Conservation (phyloP, 179 eudicot species). For the Patellifolia procumbens region DNA sequence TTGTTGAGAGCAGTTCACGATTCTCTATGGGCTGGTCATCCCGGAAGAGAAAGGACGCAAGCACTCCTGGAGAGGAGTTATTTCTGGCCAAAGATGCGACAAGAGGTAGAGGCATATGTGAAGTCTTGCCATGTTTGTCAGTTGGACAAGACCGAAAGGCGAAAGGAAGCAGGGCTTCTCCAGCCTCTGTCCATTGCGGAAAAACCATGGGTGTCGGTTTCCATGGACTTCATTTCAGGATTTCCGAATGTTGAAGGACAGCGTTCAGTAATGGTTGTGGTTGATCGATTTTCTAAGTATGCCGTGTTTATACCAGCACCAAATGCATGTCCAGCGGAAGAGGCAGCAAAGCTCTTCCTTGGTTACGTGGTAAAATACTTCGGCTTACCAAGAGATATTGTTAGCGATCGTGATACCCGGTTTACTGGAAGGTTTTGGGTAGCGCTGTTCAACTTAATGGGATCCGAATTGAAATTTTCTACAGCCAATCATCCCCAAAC, state of each 20-base stretch:
- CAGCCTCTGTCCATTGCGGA: no score
- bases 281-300: not conserved
- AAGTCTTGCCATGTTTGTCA: not conserved
- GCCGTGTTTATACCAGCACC: not conserved
- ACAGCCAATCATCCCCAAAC: no score
- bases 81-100: no score
- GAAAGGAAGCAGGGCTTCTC: no score
- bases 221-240: no score
- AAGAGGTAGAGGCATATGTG: not conserved
- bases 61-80: not conserved
- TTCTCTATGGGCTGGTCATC: not conserved
- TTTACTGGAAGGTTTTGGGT: not conserved
- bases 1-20: not conserved
- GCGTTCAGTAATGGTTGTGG: no score
- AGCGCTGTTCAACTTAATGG: not conserved
- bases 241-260: no score
- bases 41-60: not conserved
- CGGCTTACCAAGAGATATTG: not conserved
- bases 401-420: no score
- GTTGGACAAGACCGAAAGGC: not conserved
- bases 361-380: not conserved
- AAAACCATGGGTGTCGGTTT: no score
- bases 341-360: no score
- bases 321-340: no score
- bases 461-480: not conserved